Base-by-base conservation (phyloP, 495 filamentous ascomycete genomes). In the Parathielavia hyrcaniae region DNA sequence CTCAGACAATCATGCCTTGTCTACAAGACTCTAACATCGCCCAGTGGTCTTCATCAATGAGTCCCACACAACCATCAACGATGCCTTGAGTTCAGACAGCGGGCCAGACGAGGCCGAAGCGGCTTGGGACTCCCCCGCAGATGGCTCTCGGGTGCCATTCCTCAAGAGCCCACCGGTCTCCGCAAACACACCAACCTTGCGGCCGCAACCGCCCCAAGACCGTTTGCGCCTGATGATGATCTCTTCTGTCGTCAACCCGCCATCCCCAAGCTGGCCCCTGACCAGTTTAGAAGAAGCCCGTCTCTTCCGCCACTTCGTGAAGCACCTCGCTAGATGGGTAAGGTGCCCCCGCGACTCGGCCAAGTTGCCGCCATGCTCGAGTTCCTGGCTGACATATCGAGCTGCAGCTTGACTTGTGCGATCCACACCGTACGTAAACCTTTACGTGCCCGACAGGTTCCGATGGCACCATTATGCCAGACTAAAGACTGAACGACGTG, bases 321-420 rank as follows among this genome's bases (percentile, higher is more conserved):
- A 77, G 55, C 73, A 74, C 44, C 60, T 81, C 46, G 76, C 78
- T 11, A 71, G 69, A 2, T 81, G 76, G 72, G 77, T 80, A 70
- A 67, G 73, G 50, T 22, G 30, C 58, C 13, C 46, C 22, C 45
- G 11, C 14, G n/a, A 5, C 26, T 19, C 10, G 35, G 13, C 35
- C 35, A 32, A 4, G 17, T 44, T n/a, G 26, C 26, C 26, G 26
- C 6, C 26, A 30, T 30, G 26, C 26, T 3, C 3, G 26, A 6
- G 26, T 30, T 30, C 26, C 11, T 34, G 17, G 50, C 20, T 11
- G 16, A 57, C 43, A n/a, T 30, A 22, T n/a, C 30, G 23, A 8
- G 14, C 20, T 57, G 12, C 23, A 83, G 81, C 73, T 83, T 45
- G 82, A 85, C 59, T 70, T 83, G 17, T 84, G 81, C 51, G 81